Conservation (phyloP, 805 yeast genomes). For the Starmerella etchellsii region DNA sequence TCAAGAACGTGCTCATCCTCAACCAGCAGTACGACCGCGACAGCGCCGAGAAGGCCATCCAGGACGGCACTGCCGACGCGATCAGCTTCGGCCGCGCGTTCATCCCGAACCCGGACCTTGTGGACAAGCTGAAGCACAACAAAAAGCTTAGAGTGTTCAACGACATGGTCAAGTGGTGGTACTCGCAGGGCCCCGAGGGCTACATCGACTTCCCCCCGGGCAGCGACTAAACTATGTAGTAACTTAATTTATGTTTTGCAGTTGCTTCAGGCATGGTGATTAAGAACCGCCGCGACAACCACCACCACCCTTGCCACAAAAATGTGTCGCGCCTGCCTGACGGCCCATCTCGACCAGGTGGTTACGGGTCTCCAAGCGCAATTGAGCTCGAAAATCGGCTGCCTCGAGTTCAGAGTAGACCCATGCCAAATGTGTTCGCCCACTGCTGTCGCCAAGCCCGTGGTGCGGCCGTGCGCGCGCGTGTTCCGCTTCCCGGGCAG, state of each 20-base stretch:
- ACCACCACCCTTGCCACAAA: too few relatives aligned
- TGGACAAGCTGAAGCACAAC: slow-evolving; percentile 33
- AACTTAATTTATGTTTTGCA: too few relatives aligned
- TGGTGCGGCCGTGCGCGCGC: too few relatives aligned
- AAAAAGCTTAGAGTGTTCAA: slow-evolving; percentile 24
- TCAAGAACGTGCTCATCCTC: slow-evolving; percentile 14
- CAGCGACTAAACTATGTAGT: not conserved
- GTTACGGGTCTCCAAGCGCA: too few relatives aligned
- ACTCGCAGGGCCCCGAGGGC: slow-evolving; percentile 30
- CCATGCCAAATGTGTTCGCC: too few relatives aligned
- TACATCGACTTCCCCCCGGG: slow-evolving; percentile 29
- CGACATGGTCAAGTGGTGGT: slow-evolving; percentile 32
- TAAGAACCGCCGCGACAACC: too few relatives aligned
- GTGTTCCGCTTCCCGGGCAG: slow-evolving; percentile 11
- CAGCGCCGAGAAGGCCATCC: slow-evolving; percentile 10
- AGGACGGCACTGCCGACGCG: slow-evolving; percentile 13
- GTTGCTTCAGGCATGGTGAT: too few relatives aligned
- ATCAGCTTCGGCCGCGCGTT: slow-evolving; percentile 36
- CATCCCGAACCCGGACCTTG: slow-evolving; percentile 43
- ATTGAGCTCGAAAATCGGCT: too few relatives aligned
- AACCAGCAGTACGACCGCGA: slow-evolving; percentile 16
- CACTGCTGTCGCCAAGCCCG: too few relatives aligned
- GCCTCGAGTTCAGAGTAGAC: too few relatives aligned
- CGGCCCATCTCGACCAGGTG: too few relatives aligned
- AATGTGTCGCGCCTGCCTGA: too few relatives aligned